Evolutionary conservation across 208 protist genomes (phyloP).

Genomic region (Acanthamoeba royreba): DNA sequence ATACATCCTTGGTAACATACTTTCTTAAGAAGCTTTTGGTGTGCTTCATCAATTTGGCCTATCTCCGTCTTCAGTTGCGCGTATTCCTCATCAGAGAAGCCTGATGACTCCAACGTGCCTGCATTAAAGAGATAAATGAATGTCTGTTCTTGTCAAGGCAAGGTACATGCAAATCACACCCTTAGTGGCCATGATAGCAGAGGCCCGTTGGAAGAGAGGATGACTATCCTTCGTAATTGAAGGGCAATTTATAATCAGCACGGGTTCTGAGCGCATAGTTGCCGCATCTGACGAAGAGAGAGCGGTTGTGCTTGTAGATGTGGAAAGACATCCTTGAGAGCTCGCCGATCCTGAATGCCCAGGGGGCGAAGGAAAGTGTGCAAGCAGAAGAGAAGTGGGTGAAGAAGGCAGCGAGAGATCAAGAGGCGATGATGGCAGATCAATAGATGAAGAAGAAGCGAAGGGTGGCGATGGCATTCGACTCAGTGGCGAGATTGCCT

Average conservation of each 20-base stretch:
- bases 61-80: background rate
- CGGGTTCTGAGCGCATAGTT: background rate
- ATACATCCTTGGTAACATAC: background rate
- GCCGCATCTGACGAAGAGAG: background rate
- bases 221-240: background rate
- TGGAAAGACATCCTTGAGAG: too few relatives aligned
- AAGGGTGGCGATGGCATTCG: background rate
- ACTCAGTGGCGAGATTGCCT: background rate
- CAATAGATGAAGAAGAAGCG: too few relatives aligned
- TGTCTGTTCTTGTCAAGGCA: too few relatives aligned
- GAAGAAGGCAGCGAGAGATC: background rate
- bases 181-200: background rate
- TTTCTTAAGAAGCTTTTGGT: background rate
- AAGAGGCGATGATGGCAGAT: background rate
- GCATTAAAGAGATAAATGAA: too few relatives aligned
- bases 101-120: background rate
- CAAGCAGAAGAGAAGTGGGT: background rate
- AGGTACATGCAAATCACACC: background rate
- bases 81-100: background rate
- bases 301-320: background rate
- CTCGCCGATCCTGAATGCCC: too few relatives aligned
- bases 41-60: background rate
- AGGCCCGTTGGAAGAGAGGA: background rate
- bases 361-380: background rate
- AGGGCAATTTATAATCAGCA: background rate